Evolutionary conservation across 2,329 filamentous ascomycete species (phyloP).

Genomic region (Calcarisporium arbuscula): DNA sequence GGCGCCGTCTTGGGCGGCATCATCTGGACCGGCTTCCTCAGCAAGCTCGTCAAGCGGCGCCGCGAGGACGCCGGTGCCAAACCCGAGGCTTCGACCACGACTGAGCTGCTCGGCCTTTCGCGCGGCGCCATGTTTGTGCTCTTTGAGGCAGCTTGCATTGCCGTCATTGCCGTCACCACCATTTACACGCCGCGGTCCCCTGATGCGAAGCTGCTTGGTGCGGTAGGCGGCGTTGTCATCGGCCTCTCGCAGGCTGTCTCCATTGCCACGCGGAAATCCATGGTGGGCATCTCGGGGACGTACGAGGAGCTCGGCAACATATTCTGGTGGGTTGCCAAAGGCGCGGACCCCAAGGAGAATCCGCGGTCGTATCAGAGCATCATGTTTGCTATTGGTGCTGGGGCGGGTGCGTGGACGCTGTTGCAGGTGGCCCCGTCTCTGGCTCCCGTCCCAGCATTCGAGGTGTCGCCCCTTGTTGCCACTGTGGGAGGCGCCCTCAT

Average conservation of each 20-base stretch:
- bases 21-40: constrained; percentile 39
- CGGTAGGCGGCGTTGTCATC: constrained; percentile 53
- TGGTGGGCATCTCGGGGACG: constrained; percentile 55
- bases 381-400: constrained; percentile 46
- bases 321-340: constrained; percentile 37
- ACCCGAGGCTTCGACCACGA: constrained; percentile 26
- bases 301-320: constrained; percentile 56
- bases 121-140: constrained; percentile 28
- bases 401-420: constrained; percentile 37
- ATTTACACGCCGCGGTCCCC: constrained; percentile 24
- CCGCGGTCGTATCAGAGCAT: constrained; percentile 35
- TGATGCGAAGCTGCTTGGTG: constrained; percentile 30
- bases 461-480: constrained; percentile 33
- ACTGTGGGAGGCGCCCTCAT: constrained; percentile 50
- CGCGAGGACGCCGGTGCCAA: constrained; percentile 18
- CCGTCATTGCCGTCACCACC: constrained; percentile 31
- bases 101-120: constrained; percentile 34
- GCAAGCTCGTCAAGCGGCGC: constrained; percentile 24
- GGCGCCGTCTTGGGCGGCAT: constrained; percentile 53
- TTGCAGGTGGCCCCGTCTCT: constrained; percentile 25
- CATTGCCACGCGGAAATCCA: constrained; percentile 41
- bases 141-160: constrained; percentile 36
- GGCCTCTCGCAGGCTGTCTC: constrained; percentile 52
- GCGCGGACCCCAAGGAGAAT: constrained; percentile 16
- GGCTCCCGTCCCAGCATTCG: constrained; percentile 15